Evolutionary conservation across 805 yeast species (phyloP), one percentile per base, ranked within the genome.

Genomic region (Saitoella complicata): DNA sequence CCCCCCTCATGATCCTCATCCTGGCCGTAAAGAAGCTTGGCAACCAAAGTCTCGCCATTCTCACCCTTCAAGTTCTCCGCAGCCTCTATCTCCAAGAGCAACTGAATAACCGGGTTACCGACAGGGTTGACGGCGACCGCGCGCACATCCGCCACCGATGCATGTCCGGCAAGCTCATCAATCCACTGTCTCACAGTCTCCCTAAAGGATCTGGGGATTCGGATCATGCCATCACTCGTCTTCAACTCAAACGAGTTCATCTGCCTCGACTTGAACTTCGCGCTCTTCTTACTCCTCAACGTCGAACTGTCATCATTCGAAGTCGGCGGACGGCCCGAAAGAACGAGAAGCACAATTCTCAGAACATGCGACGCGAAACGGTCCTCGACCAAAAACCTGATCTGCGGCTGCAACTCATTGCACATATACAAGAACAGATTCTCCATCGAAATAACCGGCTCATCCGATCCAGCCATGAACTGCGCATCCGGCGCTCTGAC

Each of bases 321-420:
- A 4, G 21, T 3, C 21, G 21, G 21, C 21, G 21, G 21, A 21
- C 21, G 21, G 21, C 21, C 21, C 21, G 21, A 21, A 4, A 21
- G 21, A 21, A 21, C 21, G 21, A 21, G 21, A 21, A 21, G 21
- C 21, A 21, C 21, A 4, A 21, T 63, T 57, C 95, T 70, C 44
- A 88, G 62, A 7, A 82, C 83, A 61, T 87, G 97, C 0, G 95
- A 82, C 0, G 87, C 87, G 57, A 88, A 87, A 54, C 73, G 81
- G 54, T 87, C 86, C 7, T 61, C 58, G 33, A 80, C 66, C 79
- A 87, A 72, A 3, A 68, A 64, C 41, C 63, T 63, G 45, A 79
- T 51, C 49, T 72, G 67, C 1, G 85, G 80, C 49, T 72, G 70
- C 40, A 81, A 59, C 58, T 82, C 94, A 21, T 44, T 42, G 42